phyloP scores from a whole-genome alignment of 2,329 filamentous ascomycete genomes.

The Hymenoscyphus repandus region DNA sequence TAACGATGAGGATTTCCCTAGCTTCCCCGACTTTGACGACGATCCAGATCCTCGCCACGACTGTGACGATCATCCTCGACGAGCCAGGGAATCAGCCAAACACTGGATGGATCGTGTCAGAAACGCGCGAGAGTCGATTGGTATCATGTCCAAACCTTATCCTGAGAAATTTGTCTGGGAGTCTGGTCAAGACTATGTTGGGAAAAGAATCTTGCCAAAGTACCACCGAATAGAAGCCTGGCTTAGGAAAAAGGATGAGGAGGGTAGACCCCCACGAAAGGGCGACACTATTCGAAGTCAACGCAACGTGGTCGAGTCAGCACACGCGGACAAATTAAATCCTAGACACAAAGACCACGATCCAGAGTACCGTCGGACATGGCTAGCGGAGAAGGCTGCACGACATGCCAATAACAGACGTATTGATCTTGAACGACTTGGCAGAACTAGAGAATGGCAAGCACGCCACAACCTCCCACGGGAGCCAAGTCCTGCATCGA shows the following conservation, averaged over 20 bases:
- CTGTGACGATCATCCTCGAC: not conserved
- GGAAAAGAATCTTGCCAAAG: too few species aligned
- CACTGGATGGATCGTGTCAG: not conserved
- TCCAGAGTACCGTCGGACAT: not conserved
- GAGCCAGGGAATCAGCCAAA: not conserved
- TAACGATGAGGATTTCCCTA: too few species aligned
- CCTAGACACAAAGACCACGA: not conserved
- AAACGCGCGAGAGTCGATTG: not conserved
- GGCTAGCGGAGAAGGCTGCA: not conserved
- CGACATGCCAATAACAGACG: not conserved
- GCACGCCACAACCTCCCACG: not conserved
- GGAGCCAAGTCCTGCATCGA: slow-evolving; percentile 3
- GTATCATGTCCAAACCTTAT: not conserved
- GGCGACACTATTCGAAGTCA: not conserved
- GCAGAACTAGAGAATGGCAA: not conserved
- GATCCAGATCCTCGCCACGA: not conserved
- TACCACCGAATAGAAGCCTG: too few species aligned
- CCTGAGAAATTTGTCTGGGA: not conserved
- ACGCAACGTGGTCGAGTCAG: not conserved
- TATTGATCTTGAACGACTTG: not conserved
- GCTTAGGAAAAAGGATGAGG: too few species aligned
- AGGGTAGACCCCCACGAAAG: not conserved
- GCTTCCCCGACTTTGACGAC: too few species aligned
- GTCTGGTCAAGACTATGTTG: too few species aligned
- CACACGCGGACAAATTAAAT: not conserved